A percentile compares a stretch with the other conserved stretches of the same genome.
Conservation (phyloP, 176 grass and related monocot species). For the Cenchrus purpureus region DNA sequence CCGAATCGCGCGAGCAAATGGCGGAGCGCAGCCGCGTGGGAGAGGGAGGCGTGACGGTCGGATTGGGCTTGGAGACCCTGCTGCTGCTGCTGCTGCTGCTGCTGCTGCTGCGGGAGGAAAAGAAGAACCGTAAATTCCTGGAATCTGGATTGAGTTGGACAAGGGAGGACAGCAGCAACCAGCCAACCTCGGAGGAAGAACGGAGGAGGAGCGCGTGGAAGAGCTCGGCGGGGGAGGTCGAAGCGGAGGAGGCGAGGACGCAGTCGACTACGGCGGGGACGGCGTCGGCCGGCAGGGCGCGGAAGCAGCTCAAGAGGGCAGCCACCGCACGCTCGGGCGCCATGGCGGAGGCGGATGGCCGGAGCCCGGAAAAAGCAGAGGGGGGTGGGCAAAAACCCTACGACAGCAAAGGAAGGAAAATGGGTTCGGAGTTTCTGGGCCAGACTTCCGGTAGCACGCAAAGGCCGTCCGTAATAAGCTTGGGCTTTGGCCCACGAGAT, state of each 20-base stretch:
- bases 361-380: background rate
- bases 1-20: slow-evolving; percentile 64
- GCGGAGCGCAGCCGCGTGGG: slow-evolving; percentile 62
- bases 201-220: slow-evolving; percentile 76
- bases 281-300: slow-evolving; percentile 50
- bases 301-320: slow-evolving; percentile 68
- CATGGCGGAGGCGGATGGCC: background rate
- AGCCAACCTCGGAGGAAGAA: slow-evolving; percentile 42
- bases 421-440: background rate
- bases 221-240: slow-evolving; percentile 51
- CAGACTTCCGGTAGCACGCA: background rate
- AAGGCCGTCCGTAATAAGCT: too few relatives aligned
- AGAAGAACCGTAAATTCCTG: background rate
- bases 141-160: background rate
- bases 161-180: background rate
- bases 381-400: slow-evolving; percentile 12
- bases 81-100: background rate
- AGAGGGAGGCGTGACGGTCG: slow-evolving; percentile 43
- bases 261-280: slow-evolving; percentile 77
- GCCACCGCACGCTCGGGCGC: slow-evolving; percentile 38
- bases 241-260: slow-evolving; percentile 63
- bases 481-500: background rate
- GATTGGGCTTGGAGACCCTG: slow-evolving; percentile 21
- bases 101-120: too few relatives aligned
- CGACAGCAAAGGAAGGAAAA: background rate